Evolutionary conservation across 176 grass and related monocot species (phyloP), one percentile per base, ranked within the genome.

Genomic region (Phoenix dactylifera): DNA sequence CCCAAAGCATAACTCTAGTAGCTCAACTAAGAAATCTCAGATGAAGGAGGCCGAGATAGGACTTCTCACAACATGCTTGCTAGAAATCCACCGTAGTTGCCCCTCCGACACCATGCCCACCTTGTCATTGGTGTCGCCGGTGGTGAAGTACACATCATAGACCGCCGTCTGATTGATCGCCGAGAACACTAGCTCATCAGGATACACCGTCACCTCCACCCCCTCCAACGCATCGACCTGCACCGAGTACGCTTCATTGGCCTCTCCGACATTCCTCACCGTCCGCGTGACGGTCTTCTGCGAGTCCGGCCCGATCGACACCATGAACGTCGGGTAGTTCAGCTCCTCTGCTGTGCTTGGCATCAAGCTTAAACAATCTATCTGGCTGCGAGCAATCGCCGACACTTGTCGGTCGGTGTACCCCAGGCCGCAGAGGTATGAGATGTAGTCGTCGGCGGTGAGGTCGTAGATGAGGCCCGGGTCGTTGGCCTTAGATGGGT

Each of bases 381-480:
- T 24, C 50, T 17, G 6, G 16, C 15, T 66, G 15, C 50, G 64
- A 22, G 24, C 50, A 22, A 66, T 26, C 16, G 64, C 20, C 1
- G 50, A 25, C 50, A 54, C 64, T 12, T 66, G 64, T n/a, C 23
- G 7, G 64, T 66, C 64, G 4, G 50, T 66, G 64, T 54, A 66
- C 14, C 64, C 64, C 17, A 66, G 6, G 2, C 64, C 64, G 5
- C 64, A 66, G 49, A 66, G 50, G 50, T 66, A 66, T 4, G 64
- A 7, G 16, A 66, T 0, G 64, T 66, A 66, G 64, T 66, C 64
- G 7, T 18, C 50, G 15, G 24, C 22, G 4, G 23, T 5, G 23
- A 66, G 17, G 64, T 66, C 64, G 64, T 66, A 66, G 50, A 66
- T 18, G 19, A 66, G 64, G 1, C 64, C 64, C 4, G 64, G 64